Evolutionary conservation across 192 early-diverging fungal genomes (phyloP), one percentile per base, ranked within the genome.

Genomic region (Entomortierella parvispora): DNA sequence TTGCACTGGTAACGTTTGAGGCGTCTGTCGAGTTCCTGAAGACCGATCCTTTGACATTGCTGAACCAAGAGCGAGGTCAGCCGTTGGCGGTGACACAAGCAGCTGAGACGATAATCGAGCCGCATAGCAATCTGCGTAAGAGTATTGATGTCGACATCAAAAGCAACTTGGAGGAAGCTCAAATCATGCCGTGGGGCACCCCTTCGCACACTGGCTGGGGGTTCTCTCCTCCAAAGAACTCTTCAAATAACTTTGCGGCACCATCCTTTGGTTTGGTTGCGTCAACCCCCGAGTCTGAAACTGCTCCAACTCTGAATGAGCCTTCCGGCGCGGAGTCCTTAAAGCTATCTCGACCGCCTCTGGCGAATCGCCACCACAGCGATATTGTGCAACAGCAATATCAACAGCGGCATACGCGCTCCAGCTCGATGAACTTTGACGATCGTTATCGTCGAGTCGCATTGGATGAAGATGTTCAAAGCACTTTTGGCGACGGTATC

Each of bases 1-100:
- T 87, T 62, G 85, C 82, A 0, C 33, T 87, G 18, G 80, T 75
- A n/a, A 87, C 85, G 4, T 65, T 87, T 58, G 81, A 81, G 40
- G 69, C 85, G 1, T 69, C 85, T 2, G 65, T 83, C 40, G 79
- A 82, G 33, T 87, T 82, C 59, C 59, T 87, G n/a, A 84, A 83
- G 51, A 65, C 74, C 1, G 85, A 87, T 31, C 85, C 85, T 6
- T 43, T 86, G 29, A 67, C 71, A n/a, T 48, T 86, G 2, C 26
- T 79, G 3, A 78, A 69, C 17, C 44, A 65, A 0, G 68, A 55
- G 2, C 55, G 66, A 15, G 56, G 65, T 2, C 23, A 60, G 2
- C 71, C 84, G 4, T 69, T 65, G 10, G 56, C 54, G 3, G 55
- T 58, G 1, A 56, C 49, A 32, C n/a, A n/a, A n/a, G n/a, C n/a